A percentile compares a stretch with the other conserved stretches of the same genome.
These are phyloP conservation scores for Saturnispora mendoncae DNA, from an alignment of 805 yeast species.

Conservation along the genomic window DNA sequence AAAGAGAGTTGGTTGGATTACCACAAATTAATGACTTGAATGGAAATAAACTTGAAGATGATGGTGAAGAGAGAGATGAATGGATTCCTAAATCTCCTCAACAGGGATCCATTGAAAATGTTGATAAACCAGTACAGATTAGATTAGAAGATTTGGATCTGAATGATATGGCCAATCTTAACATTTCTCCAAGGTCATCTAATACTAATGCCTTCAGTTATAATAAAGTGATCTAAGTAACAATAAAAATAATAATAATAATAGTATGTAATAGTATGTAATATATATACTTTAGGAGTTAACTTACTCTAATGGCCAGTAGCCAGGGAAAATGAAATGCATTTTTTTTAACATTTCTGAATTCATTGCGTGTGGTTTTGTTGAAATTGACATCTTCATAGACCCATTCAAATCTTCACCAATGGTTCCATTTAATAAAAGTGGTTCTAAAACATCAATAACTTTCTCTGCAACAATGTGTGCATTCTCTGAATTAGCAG, in stretches of 20 bases:
- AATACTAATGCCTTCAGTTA: background rate
- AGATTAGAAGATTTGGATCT: slow-evolving; percentile 5
- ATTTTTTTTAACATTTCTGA: slow-evolving; percentile 66
- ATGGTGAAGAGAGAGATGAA: background rate
- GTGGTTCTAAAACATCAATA: slow-evolving; percentile 57
- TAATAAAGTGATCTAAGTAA: background rate
- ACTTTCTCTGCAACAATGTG: slow-evolving; percentile 63
- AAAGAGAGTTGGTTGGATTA: slow-evolving; percentile 40
- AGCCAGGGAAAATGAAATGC: slow-evolving; percentile 91
- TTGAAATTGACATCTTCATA: slow-evolving; percentile 75
- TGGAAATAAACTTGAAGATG: slow-evolving; percentile 4
- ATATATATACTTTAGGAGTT: background rate
- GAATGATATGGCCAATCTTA: too few relatives aligned
- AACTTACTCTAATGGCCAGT: slow-evolving; percentile 10
- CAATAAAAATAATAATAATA: background rate
- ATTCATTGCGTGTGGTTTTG: slow-evolving; percentile 64
- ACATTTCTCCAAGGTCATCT: too few relatives aligned
- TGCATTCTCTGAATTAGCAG: slow-evolving; percentile 83
- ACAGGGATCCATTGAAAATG: too few relatives aligned
- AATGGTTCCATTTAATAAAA: slow-evolving; percentile 47
- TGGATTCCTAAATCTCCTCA: too few relatives aligned
- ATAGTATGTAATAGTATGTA: background rate
- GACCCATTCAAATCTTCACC: slow-evolving; percentile 68
- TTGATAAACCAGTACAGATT: slow-evolving; percentile 5
- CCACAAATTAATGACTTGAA: slow-evolving; percentile 11